Evolutionary conservation across 768 basidiomycete genomes (phyloP).

Genomic region (Crassisporium funariophilum): DNA sequence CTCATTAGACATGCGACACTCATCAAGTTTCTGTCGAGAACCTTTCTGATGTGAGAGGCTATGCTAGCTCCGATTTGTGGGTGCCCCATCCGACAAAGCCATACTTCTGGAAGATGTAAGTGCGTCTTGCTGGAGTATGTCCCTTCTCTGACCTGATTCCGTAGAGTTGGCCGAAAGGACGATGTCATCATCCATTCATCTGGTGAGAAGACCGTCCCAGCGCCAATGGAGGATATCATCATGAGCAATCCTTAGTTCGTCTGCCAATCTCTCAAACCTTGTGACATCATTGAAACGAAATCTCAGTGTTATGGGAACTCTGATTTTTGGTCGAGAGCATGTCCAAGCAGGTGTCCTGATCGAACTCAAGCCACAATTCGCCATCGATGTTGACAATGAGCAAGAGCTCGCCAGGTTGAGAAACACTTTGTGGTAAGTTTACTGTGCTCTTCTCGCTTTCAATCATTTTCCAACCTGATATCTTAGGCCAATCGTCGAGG

Average conservation of each 20-base stretch:
- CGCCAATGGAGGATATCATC: slow-evolving; percentile 33
- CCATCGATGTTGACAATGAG: slow-evolving; percentile 27
- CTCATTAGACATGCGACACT: slow-evolving; percentile 29
- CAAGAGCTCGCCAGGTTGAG: slow-evolving; percentile 27
- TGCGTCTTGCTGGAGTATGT: background rate
- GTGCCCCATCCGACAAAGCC: slow-evolving; percentile 43
- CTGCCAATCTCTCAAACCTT: background rate
- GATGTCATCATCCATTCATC: slow-evolving; percentile 39
- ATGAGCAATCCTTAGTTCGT: slow-evolving; percentile 28
- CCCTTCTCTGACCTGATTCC: background rate
- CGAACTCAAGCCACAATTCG: slow-evolving; percentile 26
- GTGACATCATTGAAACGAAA: background rate
- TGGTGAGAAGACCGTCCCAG: slow-evolving; percentile 39
- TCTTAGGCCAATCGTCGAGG: slow-evolving; percentile 40
- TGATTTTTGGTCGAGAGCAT: slow-evolving; percentile 48
- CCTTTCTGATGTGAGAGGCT: slow-evolving; percentile 36
- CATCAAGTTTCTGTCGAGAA: slow-evolving; percentile 42
- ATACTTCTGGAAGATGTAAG: slow-evolving; percentile 46
- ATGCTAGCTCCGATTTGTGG: slow-evolving; percentile 46
- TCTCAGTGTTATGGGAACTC: slow-evolving; percentile 27
- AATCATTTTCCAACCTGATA: background rate
- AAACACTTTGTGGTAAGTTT: slow-evolving; percentile 45
- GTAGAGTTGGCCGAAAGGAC: slow-evolving; percentile 43
- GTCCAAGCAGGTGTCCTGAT: slow-evolving; percentile 36
- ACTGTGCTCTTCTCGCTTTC: slow-evolving; percentile 1